A percentile compares a stretch with the other conserved stretches of the same genome.
Evolutionary conservation across 257 asterid genomes (phyloP).

Genomic region (Solanum infundibuliforme): DNA sequence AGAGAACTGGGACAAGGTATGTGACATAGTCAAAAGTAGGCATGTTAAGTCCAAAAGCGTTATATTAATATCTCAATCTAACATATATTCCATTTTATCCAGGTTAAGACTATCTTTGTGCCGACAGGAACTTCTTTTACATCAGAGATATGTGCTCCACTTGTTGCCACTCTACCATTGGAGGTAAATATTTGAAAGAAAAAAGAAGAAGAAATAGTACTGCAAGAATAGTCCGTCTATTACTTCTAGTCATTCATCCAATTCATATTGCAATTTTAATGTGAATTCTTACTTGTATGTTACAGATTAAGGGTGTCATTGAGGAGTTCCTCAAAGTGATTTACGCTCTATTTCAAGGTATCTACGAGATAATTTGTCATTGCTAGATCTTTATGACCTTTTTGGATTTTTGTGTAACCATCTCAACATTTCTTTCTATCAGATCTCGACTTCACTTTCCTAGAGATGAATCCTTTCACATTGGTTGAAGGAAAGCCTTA

Average conservation of each 20-base stretch:
- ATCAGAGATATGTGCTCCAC: conserved; percentile 80
- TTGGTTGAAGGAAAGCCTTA: conserved; percentile 87
- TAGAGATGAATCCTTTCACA: conserved; percentile 96
- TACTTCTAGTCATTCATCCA: background rate
- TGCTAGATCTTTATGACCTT: background rate
- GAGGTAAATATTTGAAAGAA: conserved; percentile 41
- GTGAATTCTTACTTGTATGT: background rate
- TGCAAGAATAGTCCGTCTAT: background rate
- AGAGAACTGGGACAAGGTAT: conserved; percentile 97
- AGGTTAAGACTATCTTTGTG: conserved; percentile 72
- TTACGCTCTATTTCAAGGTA: conserved; percentile 60
- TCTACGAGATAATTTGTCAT: background rate
- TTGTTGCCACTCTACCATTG: conserved; percentile 85
- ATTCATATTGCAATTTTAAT: background rate
- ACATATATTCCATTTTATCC: background rate
- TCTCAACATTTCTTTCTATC: background rate
- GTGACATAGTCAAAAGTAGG: background rate
- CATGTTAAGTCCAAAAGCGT: background rate
- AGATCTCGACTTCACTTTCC: conserved; percentile 94
- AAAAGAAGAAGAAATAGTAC: background rate
- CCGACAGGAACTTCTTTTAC: conserved; percentile 63
- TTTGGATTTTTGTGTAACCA: conserved; percentile 4
- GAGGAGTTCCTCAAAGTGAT: conserved; percentile 67
- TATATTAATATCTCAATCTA: background rate
- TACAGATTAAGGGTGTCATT: conserved; percentile 66